Evolutionary conservation across 2,329 filamentous ascomycete genomes (phyloP).

Genomic region (Trichophyton rubrum): DNA sequence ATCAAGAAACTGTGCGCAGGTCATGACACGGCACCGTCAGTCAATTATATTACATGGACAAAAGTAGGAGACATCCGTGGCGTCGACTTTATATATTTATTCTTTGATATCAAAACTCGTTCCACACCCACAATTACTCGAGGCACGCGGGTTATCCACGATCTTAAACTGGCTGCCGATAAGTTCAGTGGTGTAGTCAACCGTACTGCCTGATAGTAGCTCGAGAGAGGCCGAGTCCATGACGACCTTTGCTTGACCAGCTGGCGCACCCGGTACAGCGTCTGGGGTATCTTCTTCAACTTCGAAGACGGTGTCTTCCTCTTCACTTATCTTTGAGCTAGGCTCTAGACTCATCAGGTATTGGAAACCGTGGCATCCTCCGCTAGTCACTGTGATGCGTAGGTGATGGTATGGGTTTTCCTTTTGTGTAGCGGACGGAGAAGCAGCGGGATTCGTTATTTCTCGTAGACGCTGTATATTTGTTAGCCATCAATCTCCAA

Average conservation of each 20-base stretch:
- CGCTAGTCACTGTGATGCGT: conserved; percentile 83
- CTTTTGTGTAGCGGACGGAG: conserved; percentile 29
- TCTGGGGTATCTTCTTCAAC: conserved; percentile 37
- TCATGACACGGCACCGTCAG: background rate
- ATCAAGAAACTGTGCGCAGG: background rate
- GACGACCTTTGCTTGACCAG: conserved; percentile 60
- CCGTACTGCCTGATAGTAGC: conserved; percentile 79
- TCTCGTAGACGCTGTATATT: conserved; percentile 51
- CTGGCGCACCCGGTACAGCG: conserved; percentile 23
- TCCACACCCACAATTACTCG: conserved; percentile 91
- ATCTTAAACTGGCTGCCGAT: conserved; percentile 96
- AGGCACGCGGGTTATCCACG: conserved; percentile 79
- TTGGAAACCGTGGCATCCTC: conserved; percentile 95
- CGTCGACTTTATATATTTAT: background rate
- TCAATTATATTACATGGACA: background rate
- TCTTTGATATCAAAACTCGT: conserved; percentile 78
- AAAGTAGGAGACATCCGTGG: background rate
- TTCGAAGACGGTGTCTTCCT: conserved; percentile 83
- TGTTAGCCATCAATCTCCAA: conserved; percentile 1
- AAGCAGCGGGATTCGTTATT: conserved; percentile 47
- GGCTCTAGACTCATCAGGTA: conserved; percentile 79
- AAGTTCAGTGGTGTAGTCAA: conserved; percentile 93
- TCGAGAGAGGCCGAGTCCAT: conserved; percentile 81
- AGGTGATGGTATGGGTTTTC: conserved; percentile 68
- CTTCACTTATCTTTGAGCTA: conserved; percentile 43